phyloP scores from a whole-genome alignment of 2,329 filamentous ascomycete genomes.

The Colletotrichum plurivorum region DNA sequence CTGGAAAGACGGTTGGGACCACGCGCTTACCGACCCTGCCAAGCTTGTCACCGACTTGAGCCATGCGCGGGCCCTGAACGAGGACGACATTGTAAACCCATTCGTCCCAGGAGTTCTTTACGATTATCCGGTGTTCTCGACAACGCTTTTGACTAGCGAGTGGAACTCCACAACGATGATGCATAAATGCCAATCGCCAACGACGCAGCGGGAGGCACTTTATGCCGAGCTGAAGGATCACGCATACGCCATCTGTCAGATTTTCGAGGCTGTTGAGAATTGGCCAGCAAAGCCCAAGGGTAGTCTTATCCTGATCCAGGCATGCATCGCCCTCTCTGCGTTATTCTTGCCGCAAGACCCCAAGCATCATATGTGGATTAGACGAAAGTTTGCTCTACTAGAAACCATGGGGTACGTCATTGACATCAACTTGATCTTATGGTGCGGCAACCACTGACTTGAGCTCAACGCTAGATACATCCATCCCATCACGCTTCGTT shows the following conservation, averaged over 20 bases:
- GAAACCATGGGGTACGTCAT: slow-evolving; percentile 82
- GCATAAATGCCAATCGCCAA: slow-evolving; percentile 81
- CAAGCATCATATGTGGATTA: slow-evolving; percentile 83
- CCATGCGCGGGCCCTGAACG: slow-evolving; percentile 63
- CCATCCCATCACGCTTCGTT: slow-evolving; percentile 81
- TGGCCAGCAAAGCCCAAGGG: slow-evolving; percentile 81
- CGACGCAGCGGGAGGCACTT: slow-evolving; percentile 65
- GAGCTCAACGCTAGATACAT: slow-evolving; percentile 76
- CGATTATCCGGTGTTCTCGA: slow-evolving; percentile 77
- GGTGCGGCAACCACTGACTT: slow-evolving; percentile 11
- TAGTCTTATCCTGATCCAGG: slow-evolving; percentile 79
- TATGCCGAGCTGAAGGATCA: slow-evolving; percentile 70
- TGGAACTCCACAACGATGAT: slow-evolving; percentile 85
- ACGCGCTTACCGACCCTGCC: slow-evolving; percentile 71
- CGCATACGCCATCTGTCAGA: slow-evolving; percentile 79
- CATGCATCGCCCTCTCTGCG: slow-evolving; percentile 80
- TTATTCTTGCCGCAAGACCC: slow-evolving; percentile 85
- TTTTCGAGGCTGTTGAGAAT: slow-evolving; percentile 83
- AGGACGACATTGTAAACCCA: slow-evolving; percentile 81
- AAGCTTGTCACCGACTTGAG: slow-evolving; percentile 76
- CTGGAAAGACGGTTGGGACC: slow-evolving; percentile 72
- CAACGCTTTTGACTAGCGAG: slow-evolving; percentile 82
- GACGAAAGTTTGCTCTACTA: slow-evolving; percentile 82
- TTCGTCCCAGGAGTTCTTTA: slow-evolving; percentile 80
- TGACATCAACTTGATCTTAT: neutral